Conservation (phyloP, 176 grass and related monocot species). For the Phoenix roebelenii region DNA sequence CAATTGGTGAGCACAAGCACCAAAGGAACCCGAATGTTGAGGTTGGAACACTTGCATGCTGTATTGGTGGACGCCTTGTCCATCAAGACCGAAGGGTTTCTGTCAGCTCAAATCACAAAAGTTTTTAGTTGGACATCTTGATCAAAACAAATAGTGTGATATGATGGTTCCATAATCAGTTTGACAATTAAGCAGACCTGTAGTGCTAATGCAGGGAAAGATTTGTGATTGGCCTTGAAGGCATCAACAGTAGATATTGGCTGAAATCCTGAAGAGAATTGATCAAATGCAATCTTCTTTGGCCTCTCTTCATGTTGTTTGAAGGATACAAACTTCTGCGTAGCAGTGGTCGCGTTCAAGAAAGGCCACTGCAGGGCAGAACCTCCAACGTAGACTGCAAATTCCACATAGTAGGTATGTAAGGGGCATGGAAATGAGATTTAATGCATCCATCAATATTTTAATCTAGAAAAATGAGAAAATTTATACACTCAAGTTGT, state of each 20-base stretch:
- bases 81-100: slow-evolving; percentile 30
- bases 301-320: slow-evolving; percentile 34
- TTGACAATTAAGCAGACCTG: slow-evolving; percentile 28
- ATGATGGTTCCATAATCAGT: neutral
- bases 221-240: slow-evolving; percentile 23
- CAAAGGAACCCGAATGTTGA: slow-evolving; percentile 20
- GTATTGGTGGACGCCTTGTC: slow-evolving; percentile 20
- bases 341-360: slow-evolving; percentile 25
- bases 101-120: slow-evolving; percentile 13
- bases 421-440: slow-evolving; percentile 1
- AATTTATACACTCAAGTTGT: too few species aligned
- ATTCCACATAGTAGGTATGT: neutral
- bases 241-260: slow-evolving; percentile 10
- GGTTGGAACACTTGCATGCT: slow-evolving; percentile 9
- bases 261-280: slow-evolving; percentile 46
- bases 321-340: slow-evolving; percentile 59
- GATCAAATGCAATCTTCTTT: slow-evolving; percentile 21
- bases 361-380: slow-evolving; percentile 59
- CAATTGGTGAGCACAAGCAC: slow-evolving; percentile 16
- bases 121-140: neutral
- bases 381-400: slow-evolving; percentile 42
- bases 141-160: slow-evolving; percentile 2
- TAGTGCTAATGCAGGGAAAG: slow-evolving; percentile 21
- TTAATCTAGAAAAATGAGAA: too few species aligned
- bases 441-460: neutral